Conservation (phyloP, 2,329 filamentous ascomycete species). For the Malbranchea cinnamomea region DNA sequence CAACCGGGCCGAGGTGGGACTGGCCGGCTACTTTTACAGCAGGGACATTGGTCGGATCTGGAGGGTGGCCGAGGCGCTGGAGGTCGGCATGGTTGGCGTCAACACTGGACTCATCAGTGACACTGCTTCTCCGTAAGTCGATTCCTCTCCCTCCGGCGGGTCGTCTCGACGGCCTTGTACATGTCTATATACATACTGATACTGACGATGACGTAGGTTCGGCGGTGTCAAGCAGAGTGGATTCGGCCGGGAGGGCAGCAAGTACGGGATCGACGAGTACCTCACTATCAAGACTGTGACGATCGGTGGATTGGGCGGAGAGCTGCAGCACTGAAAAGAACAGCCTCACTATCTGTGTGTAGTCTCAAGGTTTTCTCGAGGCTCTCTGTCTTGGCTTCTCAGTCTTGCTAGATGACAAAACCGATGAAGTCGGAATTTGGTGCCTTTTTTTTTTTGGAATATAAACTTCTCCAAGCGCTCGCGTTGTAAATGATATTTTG, state of each 20-base stretch:
- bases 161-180: background rate
- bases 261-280: slow-evolving; percentile 66
- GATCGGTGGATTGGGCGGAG: slow-evolving; percentile 46
- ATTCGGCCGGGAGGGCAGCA: slow-evolving; percentile 63
- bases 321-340: slow-evolving; percentile 32
- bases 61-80: slow-evolving; percentile 43
- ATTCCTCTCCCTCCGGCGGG: too few species aligned
- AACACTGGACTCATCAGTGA: slow-evolving; percentile 55
- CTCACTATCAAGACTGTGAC: slow-evolving; percentile 56
- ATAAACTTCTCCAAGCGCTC: too few species aligned
- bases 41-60: slow-evolving; percentile 43
- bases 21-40: slow-evolving; percentile 90
- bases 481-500: too few species aligned
- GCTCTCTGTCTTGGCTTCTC: too few species aligned
- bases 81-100: slow-evolving; percentile 41
- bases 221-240: slow-evolving; percentile 73
- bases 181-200: background rate
- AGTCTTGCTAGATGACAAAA: too few species aligned
- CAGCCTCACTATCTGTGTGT: background rate
- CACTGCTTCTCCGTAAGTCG: slow-evolving; percentile 33
- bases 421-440: too few species aligned
- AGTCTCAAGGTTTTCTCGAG: background rate
- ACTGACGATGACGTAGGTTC: too few species aligned
- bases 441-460: too few species aligned
- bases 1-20: slow-evolving; percentile 68